Base-by-base conservation (phyloP, 495 filamentous ascomycete genomes). In the Xylaria acuta region DNA sequence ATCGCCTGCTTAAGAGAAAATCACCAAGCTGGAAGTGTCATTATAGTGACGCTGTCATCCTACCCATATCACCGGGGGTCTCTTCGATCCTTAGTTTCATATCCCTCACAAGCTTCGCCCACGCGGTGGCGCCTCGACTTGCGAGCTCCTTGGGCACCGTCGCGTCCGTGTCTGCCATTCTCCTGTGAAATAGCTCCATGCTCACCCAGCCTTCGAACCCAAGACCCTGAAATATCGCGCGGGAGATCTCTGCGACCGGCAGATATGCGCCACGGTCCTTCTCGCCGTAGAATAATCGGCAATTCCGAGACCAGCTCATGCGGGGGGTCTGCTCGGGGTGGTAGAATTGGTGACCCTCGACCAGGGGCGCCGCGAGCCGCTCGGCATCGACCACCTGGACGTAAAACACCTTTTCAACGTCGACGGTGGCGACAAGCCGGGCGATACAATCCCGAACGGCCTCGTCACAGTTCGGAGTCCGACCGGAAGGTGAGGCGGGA, bases 291-390 rank as follows among this genome's bases (percentile, higher is more conserved):
- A 95, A 95, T 12, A 95, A 77, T 34, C 93, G 81, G 70, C 90
- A 91, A 75, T 94, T 95, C 14, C 93, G 84, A 32, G 89, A 91
- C 93, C 93, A 97, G 77, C 86, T 92, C 93, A 95, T 95, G 25
- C 91, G 82, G 3, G 85, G 78, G 62, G 89, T 89, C 79, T 94
- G 91, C 9, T 83, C 87, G 0, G 84, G 72, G 9, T 89, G 82
- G 77, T 92, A 86, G 80, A 89, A 94, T 18, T 85, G 82, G 76
- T 95, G 93, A 9, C 83, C 86, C 43, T 85, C 82, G 5, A 88
- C 80, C 5, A 95, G 81, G 8, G 92, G 92, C 25, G 83, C 75
- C 2, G 72, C 67, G 2, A 94, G 83, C 32, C 87, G 83, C 78
- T 93, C 92, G 18, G 90, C 93, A 72, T 97, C 92, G 12, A 92